These are phyloP conservation scores for Pythium monospermum DNA, from an alignment of 352 stramenopile genomes.

Conservation along the genomic window DNA sequence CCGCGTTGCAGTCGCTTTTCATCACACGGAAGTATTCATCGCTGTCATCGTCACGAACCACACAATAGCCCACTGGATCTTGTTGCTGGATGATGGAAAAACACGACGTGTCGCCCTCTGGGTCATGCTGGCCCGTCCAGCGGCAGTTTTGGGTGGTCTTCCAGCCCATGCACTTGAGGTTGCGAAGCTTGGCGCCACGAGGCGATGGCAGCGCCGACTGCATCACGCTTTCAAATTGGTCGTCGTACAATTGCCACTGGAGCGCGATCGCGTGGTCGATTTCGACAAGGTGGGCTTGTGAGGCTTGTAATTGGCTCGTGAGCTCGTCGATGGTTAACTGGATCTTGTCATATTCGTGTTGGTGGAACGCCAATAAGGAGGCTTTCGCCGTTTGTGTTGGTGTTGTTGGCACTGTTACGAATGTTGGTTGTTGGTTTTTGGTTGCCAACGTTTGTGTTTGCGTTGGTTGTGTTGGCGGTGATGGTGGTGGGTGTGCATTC, in stretches of 20 bases:
- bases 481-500: too few species aligned
- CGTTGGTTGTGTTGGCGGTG: too few species aligned
- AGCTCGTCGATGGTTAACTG: background rate
- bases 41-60: constrained; percentile 14
- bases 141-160: constrained; percentile 9
- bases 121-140: constrained; percentile 5
- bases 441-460: too few species aligned
- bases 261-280: background rate
- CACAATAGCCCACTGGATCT: constrained; percentile 8
- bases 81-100: background rate
- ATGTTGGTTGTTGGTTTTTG: too few species aligned
- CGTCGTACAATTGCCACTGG: constrained; percentile 1
- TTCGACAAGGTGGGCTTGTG: background rate
- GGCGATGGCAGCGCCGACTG: constrained; percentile 11
- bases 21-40: constrained; percentile 20
- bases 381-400: too few species aligned
- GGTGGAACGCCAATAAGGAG: constrained; percentile 11
- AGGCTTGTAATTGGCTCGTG: background rate
- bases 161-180: constrained; percentile 15
- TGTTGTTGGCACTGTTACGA: too few species aligned
- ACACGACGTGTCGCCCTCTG: constrained; percentile 8
- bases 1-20: constrained; percentile 6
- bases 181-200: background rate
- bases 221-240: constrained; percentile 1
- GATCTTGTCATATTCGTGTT: constrained; percentile 5